phyloP scores from a whole-genome alignment of 208 protist genomes.

The Naegleria lovaniensis region DNA sequence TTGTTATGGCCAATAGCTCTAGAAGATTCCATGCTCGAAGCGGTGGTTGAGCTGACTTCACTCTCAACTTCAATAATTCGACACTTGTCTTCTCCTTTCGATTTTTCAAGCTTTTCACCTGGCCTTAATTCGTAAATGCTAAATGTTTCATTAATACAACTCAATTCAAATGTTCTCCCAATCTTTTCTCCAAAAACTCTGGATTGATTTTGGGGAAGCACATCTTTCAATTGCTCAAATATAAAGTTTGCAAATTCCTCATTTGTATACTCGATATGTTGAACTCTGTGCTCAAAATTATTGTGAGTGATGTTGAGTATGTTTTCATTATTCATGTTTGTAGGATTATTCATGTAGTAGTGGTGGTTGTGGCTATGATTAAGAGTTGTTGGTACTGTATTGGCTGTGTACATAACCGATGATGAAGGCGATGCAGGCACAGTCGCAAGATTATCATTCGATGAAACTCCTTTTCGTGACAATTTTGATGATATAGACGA shows the following conservation, averaged over 20 bases:
- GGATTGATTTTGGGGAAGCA: not conserved
- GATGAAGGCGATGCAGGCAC: too few relatives aligned
- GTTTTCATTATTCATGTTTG: not conserved
- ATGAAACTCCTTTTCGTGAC: too few relatives aligned
- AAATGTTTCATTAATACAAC: not conserved
- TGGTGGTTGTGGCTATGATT: not conserved
- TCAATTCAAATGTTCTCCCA: not conserved
- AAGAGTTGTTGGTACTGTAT: not conserved
- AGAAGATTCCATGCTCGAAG: not conserved
- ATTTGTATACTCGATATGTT: not conserved
- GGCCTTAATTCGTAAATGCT: not conserved
- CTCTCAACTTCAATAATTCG: not conserved
- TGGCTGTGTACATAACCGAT: not conserved
- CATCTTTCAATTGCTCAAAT: conserved; percentile 4
- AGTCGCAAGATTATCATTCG: too few relatives aligned
- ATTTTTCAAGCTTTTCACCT: not conserved
- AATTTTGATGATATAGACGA: too few relatives aligned
- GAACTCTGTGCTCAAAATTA: not conserved
- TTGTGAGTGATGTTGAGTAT: too few relatives aligned
- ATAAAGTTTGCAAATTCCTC: not conserved
- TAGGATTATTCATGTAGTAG: not conserved
- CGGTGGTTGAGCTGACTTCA: not conserved
- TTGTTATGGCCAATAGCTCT: not conserved
- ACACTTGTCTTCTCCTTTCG: not conserved
- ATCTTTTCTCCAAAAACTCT: not conserved